A percentile compares a stretch with the other conserved stretches of the same genome.
Conservation (phyloP, 176 grass and related monocot genomes). For the Urochloa ruziziensis region DNA sequence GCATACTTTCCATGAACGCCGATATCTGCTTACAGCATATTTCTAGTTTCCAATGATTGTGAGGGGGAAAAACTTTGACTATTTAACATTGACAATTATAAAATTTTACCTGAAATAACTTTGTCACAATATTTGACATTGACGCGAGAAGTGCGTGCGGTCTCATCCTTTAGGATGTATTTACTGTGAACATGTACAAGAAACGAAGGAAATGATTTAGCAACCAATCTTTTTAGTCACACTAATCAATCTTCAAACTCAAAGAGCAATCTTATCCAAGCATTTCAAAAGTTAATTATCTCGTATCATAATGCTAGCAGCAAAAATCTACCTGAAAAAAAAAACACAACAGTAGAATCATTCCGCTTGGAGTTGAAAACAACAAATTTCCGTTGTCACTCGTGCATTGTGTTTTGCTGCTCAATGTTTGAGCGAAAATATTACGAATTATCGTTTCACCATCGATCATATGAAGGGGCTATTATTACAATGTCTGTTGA, state of each 20-base stretch:
- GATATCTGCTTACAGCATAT: not conserved
- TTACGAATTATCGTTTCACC: not conserved
- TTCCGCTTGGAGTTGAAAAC: not conserved
- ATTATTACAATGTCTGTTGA: conserved; percentile 23
- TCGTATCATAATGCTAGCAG: not conserved
- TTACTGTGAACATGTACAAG: too few species aligned
- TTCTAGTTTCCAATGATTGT: not conserved
- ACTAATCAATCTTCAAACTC: conserved; percentile 14
- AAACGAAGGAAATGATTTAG: not conserved
- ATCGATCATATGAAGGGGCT: not conserved
- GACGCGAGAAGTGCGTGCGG: too few species aligned
- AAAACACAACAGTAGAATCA: not conserved
- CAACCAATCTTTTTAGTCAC: conserved; percentile 24
- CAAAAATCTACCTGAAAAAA: not conserved
- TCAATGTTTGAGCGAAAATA: not conserved
- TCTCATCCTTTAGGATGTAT: not conserved
- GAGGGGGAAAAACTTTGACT: not conserved
- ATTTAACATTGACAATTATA: not conserved
- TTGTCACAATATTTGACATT: not conserved
- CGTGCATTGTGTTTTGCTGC: not conserved
- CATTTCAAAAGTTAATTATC: not conserved
- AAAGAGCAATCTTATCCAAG: not conserved
- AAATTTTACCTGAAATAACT: not conserved
- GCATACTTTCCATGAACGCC: not conserved
- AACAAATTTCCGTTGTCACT: too few species aligned